Percentiles rank a stretch among this genome's conserved stretches.
Conservation (phyloP, 176 grass and related monocot species). For the Cymbopogon citratus region DNA sequence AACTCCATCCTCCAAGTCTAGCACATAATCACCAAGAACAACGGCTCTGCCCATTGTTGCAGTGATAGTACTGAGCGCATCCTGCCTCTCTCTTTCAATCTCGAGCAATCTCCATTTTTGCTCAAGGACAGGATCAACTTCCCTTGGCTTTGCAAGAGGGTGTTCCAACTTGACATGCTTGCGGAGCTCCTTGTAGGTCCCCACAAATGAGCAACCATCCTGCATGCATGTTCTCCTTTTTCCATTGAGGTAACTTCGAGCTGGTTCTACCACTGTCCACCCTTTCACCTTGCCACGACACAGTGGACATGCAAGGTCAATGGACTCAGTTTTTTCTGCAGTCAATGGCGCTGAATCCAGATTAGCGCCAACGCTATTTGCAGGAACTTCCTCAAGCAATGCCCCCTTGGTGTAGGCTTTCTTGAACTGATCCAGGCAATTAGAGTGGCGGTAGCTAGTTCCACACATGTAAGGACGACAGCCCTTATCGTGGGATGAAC, state of each 20-base stretch:
- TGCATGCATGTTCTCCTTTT: constrained; percentile 95
- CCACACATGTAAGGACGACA: constrained; percentile 97
- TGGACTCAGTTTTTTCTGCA: constrained; percentile 47
- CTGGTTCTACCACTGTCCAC: constrained; percentile 89
- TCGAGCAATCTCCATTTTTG: constrained; percentile 91
- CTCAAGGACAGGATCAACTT: constrained; percentile 73
- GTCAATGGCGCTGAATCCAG: constrained; percentile 19
- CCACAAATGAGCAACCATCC: constrained; percentile 76
- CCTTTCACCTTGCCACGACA: constrained; percentile 96
- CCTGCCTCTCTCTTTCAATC: constrained; percentile 82
- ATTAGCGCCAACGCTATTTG: constrained; percentile 17
- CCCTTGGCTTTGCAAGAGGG: constrained; percentile 67
- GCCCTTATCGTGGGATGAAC: constrained; percentile 96
- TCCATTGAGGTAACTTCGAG: constrained; percentile 73
- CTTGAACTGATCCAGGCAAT: constrained; percentile 96
- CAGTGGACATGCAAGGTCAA: constrained; percentile 77
- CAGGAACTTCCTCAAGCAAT: constrained; percentile 40
- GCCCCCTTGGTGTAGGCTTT: constrained; percentile 81
- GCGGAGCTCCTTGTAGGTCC: constrained; percentile 83
- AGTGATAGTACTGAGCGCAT: constrained; percentile 85
- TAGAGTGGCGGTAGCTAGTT: constrained; percentile 80
- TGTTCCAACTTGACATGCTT: constrained; percentile 86
- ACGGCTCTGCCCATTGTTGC: constrained; percentile 75
- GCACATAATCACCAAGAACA: constrained; percentile 85
- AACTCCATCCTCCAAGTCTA: constrained; percentile 46